These are phyloP conservation scores for Vitis rotundifolia DNA, from an alignment of 164 flowering plant species.

Conservation along the genomic window DNA sequence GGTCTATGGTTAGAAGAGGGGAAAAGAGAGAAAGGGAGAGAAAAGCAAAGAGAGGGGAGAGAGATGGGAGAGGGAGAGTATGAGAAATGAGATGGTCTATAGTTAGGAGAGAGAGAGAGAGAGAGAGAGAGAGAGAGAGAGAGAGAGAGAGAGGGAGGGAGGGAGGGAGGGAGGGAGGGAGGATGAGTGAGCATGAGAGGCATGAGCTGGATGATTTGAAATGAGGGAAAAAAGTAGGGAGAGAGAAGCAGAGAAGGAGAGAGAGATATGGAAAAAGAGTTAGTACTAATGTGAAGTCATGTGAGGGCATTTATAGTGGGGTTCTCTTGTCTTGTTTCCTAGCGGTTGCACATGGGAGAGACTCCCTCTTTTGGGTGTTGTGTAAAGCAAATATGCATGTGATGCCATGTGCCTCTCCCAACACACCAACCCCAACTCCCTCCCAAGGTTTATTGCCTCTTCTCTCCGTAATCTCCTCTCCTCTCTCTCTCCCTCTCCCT, in stretches of 20 bases:
- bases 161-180: too few relatives aligned
- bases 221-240: neutral
- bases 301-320: slow-evolving; percentile 38
- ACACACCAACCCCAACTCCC: neutral
- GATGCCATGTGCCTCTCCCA: slow-evolving; percentile 37
- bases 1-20: too few relatives aligned
- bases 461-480: too few relatives aligned
- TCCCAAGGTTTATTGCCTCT: too few relatives aligned
- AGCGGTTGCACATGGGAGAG: slow-evolving; percentile 33
- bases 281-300: slow-evolving; percentile 19
- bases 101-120: too few relatives aligned
- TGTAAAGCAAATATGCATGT: slow-evolving; percentile 32
- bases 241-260: neutral
- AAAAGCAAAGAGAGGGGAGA: too few relatives aligned
- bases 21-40: too few relatives aligned
- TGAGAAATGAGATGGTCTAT: too few relatives aligned
- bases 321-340: slow-evolving; percentile 28
- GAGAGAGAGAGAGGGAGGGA: too few relatives aligned
- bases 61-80: too few relatives aligned
- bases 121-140: neutral
- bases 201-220: slow-evolving; percentile 15
- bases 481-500: too few relatives aligned
- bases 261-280: neutral
- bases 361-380: slow-evolving; percentile 21
- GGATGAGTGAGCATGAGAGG: neutral